Evolutionary conservation across 768 basidiomycete species (phyloP).

Genomic region (Lactarius vividus): DNA sequence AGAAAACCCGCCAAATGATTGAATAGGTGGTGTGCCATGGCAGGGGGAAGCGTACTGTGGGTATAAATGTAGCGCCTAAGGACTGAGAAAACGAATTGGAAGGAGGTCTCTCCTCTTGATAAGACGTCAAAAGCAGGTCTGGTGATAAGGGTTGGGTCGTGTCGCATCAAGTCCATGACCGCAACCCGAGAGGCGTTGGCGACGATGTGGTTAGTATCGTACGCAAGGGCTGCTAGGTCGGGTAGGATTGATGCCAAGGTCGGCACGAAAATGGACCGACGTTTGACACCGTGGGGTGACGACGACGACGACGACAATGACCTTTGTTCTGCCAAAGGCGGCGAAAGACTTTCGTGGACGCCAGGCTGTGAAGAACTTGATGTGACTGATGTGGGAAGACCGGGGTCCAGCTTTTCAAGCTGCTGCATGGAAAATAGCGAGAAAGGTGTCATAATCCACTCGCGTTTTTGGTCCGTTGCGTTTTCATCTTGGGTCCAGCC

Average conservation of each 20-base stretch:
- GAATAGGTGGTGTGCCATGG: constrained; percentile 62
- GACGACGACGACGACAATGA: not conserved
- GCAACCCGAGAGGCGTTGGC: constrained; percentile 55
- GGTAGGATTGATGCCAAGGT: constrained; percentile 54
- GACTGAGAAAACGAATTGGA: constrained; percentile 47
- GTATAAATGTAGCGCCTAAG: constrained; percentile 59
- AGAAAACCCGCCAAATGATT: constrained; percentile 70
- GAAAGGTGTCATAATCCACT: constrained; percentile 63
- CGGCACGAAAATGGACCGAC: constrained; percentile 66
- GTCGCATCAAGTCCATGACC: constrained; percentile 66
- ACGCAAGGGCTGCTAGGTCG: constrained; percentile 49
- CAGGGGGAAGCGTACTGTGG: constrained; percentile 55
- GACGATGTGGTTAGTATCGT: constrained; percentile 52
- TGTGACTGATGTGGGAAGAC: constrained; percentile 31
- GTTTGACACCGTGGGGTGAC: constrained; percentile 42
- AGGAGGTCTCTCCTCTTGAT: constrained; percentile 47
- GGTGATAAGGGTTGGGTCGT: constrained; percentile 66
- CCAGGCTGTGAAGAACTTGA: constrained; percentile 31
- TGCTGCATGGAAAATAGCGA: constrained; percentile 59
- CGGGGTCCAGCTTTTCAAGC: constrained; percentile 48
- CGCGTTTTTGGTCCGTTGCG: constrained; percentile 51
- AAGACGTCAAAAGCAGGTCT: constrained; percentile 62
- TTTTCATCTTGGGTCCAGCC: constrained; percentile 68
- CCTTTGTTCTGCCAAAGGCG: constrained; percentile 1
- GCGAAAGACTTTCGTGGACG: constrained; percentile 32